Conservation (phyloP, 345 rosid genomes). For the Bruguiera parviflora region DNA sequence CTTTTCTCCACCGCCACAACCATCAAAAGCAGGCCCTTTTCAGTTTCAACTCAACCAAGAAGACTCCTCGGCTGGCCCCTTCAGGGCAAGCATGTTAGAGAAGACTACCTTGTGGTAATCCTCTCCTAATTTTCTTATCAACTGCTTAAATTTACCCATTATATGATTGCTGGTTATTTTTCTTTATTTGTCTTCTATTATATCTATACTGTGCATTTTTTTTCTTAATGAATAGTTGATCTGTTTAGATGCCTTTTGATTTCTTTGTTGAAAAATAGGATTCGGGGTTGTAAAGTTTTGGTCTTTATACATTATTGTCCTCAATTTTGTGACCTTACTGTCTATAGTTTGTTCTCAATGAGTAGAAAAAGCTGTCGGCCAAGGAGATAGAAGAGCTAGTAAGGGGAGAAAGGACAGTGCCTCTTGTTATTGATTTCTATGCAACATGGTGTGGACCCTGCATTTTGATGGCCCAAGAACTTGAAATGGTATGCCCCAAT, state of each 20-base stretch:
- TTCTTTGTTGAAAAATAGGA: neutral
- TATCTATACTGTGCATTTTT: neutral
- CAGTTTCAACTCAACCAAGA: conserved; percentile 48
- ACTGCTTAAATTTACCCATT: neutral
- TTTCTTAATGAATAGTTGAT: neutral
- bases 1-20: conserved; percentile 25
- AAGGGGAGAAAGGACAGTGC: conserved; percentile 74
- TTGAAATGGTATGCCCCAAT: conserved; percentile 62
- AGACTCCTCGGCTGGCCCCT: conserved; percentile 74
- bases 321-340: neutral
- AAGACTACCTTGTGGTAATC: conserved; percentile 86
- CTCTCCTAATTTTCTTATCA: neutral
- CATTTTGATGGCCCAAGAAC: conserved; percentile 88
- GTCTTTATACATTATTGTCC: neutral
- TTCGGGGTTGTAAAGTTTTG: conserved; percentile 3
- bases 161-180: neutral
- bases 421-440: conserved; percentile 79
- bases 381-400: conserved; percentile 77
- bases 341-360: conserved; percentile 7
- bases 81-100: conserved; percentile 66
- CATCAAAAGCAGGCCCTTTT: conserved; percentile 28
- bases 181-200: neutral
- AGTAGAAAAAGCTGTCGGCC: conserved; percentile 69
- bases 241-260: neutral
- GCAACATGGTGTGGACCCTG: conserved; percentile 99